Evolutionary conservation across 805 yeast genomes (phyloP).

Genomic region (Ogataea sp.): DNA sequence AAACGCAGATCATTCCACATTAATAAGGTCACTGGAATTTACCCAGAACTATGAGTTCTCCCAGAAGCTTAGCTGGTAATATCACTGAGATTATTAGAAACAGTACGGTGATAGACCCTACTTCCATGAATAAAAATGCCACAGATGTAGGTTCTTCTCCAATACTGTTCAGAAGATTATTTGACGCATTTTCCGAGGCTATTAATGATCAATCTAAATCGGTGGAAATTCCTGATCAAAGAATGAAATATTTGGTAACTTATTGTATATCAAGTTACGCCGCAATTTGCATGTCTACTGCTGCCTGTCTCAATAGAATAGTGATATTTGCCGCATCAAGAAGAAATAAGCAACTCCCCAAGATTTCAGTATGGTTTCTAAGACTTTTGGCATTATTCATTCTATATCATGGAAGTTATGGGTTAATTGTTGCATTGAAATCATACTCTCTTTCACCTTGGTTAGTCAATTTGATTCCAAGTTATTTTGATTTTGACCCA

Average conservation of each 20-base stretch:
- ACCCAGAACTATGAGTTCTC: too few species aligned
- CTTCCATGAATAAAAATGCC: too few species aligned
- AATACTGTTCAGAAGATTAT: slow-evolving; percentile 15
- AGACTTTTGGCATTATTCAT: slow-evolving; percentile 29
- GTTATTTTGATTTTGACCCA: slow-evolving; percentile 17
- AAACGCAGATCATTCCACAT: too few species aligned
- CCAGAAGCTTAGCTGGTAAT: too few species aligned
- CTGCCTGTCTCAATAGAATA: slow-evolving; percentile 49
- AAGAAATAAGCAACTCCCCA: slow-evolving; percentile 28
- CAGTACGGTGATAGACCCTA: too few species aligned
- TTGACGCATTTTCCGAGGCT: slow-evolving; percentile 24
- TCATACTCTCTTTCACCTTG: slow-evolving; percentile 6
- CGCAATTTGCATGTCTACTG: slow-evolving; percentile 47
- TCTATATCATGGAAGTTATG: slow-evolving; percentile 26
- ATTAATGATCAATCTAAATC: slow-evolving; percentile 25
- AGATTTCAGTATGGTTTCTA: slow-evolving; percentile 22
- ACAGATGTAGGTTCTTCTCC: too few species aligned
- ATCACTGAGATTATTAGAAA: too few species aligned
- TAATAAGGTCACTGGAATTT: too few species aligned
- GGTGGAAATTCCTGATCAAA: slow-evolving; percentile 19
- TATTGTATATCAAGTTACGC: slow-evolving; percentile 45
- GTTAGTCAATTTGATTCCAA: slow-evolving; percentile 1
- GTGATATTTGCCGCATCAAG: slow-evolving; percentile 49
- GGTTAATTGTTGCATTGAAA: slow-evolving; percentile 25
- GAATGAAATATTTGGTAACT: slow-evolving; percentile 34